Evolutionary conservation across 164 flowering plant genomes (phyloP), one percentile per base, ranked within the genome.

Genomic region (Houttuynia cordata): DNA sequence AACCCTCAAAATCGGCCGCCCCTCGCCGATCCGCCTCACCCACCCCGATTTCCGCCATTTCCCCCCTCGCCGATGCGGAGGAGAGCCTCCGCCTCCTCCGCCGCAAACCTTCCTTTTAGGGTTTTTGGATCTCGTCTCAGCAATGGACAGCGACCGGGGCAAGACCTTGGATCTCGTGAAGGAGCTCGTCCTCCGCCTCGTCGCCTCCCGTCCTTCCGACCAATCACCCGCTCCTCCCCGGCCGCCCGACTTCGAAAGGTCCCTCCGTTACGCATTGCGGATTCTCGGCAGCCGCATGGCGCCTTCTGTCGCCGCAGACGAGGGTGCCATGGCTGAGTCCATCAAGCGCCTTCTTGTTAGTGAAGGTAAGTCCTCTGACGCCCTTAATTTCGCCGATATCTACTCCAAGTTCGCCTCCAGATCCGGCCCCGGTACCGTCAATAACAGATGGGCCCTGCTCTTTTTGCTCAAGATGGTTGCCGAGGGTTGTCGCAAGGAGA

Each of bases 361-460:
- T 51, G 80, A 83, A 64, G 97, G 97, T 73, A 84, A 80, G 64
- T 85, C 97, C 55, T 87, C 94, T 21, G 78, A 84, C 42, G 97
- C 97, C 65, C 83, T 91, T 51, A 72, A 85, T 55, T 91, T 94
- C 53, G 80, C 96, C n/a, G 97, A 94, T 69, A 81, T 94, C 4
- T 88, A 75, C 69, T 49, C 83, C 49, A 85, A 87, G 47, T 88
- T 94, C 68, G 74, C 86, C 1, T 59, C 86, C 20, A 85, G 80
- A 68, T 71, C 76, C 4, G 96, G 96, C 4, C 76, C 84, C 1
- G 97, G 95, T 0, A 70, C 88, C 65, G 73, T 88, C 6, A 65
- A 78, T 18, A 87, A 88, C 66, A 84, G 87, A 61, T 88, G 94
- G 96, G 82, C 96, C 8, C 81, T 94, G 7, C 78, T 94, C 49